Evolutionary conservation across 176 grass and related monocot genomes (phyloP), one percentile per base, ranked within the genome.

Genomic region (Tillandsia leiboldiana): DNA sequence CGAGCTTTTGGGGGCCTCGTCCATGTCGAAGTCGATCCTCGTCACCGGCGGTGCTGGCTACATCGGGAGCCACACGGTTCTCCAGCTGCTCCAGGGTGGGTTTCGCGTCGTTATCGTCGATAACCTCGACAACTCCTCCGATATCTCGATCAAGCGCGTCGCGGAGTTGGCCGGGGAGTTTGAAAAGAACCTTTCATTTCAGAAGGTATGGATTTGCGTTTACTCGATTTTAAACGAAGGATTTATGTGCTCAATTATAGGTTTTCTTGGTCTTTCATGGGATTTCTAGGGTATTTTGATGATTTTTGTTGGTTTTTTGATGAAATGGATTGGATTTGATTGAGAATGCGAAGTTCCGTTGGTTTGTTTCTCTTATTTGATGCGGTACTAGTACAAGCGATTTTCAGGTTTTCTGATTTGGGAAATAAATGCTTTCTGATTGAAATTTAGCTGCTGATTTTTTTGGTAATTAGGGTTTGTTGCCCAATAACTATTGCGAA

Each of bases 41-140:
- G 94, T 99, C 10, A 93, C 89, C 11, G 94, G 94, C 23, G 94
- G 94, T 68, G 89, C 94, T 9, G 94, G 94, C 0, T 99, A 99
- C 94, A 99, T 99, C 81, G 94, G 94, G 56, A 99, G 89, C 89
- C 94, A 99, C 82, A 90, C 94, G 1, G 94, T 88, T 73, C 85
- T 99, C 64, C 94, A 87, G 80, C 84, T 99, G 0, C 86, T 99
- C 7, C 72, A 80, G 8, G 82, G 83, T 50, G 86, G 87, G 33
- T 99, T 93, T 81, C 83, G 79, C 74, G 84, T 83, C 18, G 75
- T 99, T 18, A 84, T 93, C 65, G 20, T 99, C 66, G 94, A 99
- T 83, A 93, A 75, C 72, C 85, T 99, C 79, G 89, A 99, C 83
- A 99, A 99, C 84, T 91, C 94, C 14, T 99, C 89, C 20, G 71